Evolutionary conservation across 345 rosid species (phyloP).

Genomic region (Hibiscus syriacus): DNA sequence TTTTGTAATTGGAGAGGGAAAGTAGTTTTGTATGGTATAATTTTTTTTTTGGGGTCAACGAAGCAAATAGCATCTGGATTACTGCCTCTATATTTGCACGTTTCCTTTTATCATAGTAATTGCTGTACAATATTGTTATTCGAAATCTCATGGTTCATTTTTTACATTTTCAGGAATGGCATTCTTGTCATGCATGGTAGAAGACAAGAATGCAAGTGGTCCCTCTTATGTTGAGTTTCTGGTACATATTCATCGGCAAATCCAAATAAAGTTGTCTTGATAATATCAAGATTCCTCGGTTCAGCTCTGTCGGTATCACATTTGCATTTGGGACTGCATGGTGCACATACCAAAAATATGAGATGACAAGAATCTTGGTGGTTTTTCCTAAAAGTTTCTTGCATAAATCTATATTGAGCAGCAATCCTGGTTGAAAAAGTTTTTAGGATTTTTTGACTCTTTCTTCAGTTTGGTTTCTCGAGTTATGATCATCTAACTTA

Average conservation of each 20-base stretch:
- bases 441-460: no score
- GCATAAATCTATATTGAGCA: no score
- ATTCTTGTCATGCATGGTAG: conserved; percentile 70
- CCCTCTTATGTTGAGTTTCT: conserved; percentile 87
- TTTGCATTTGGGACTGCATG: not conserved
- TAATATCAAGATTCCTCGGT: conserved; percentile 12
- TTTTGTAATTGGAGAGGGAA: not conserved
- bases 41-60: not conserved
- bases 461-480: no score
- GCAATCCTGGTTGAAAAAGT: no score
- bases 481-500: no score
- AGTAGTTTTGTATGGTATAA: not conserved
- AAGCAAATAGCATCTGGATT: no score
- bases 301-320: conserved; percentile 3
- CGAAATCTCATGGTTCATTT: not conserved
- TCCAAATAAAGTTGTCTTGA: conserved; percentile 73
- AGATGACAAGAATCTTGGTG: no score
- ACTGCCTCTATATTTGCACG: no score
- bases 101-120: no score
- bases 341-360: no score
- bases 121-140: no score
- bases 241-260: conserved; percentile 77
- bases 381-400: no score
- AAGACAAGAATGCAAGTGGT: conserved; percentile 72
- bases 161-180: conserved; percentile 44